phyloP scores from a whole-genome alignment of 179 eudicot species.

The Sideroxylon spinosum region DNA sequence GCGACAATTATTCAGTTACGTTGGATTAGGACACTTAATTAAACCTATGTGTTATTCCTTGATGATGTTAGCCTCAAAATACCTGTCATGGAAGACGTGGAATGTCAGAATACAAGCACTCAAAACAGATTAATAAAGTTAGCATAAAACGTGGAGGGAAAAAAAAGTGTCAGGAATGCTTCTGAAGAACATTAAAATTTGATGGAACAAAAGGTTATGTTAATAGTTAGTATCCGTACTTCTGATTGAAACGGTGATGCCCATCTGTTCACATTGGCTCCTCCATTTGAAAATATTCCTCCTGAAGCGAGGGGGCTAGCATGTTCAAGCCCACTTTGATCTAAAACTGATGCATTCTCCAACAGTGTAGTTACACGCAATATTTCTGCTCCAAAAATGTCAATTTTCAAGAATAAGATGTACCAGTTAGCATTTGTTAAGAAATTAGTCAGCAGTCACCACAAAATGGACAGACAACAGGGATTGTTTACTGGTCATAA shows the following conservation, averaged over 20 bases:
- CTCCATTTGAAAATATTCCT: slow-evolving; percentile 89
- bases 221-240: slow-evolving; percentile 99
- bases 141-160: slow-evolving; percentile 31
- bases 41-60: slow-evolving; percentile 29
- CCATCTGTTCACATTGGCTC: slow-evolving; percentile 98
- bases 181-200: slow-evolving; percentile 55
- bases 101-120: slow-evolving; percentile 37
- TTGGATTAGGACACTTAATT: slow-evolving; percentile 27
- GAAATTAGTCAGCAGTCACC: slow-evolving; percentile 63
- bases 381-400: slow-evolving; percentile 96
- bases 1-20: slow-evolving; percentile 7
- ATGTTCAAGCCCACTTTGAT: slow-evolving; percentile 97
- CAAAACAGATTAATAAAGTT: slow-evolving; percentile 38
- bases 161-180: slow-evolving; percentile 42
- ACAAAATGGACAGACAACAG: slow-evolving; percentile 47
- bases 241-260: slow-evolving; percentile 94
- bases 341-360: slow-evolving; percentile 99
- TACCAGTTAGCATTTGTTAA: slow-evolving; percentile 88
- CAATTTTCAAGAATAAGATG: slow-evolving; percentile 95
- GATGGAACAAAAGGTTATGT: slow-evolving; percentile 72
- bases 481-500: slow-evolving; percentile 31
- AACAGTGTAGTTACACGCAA: slow-evolving; percentile 96
- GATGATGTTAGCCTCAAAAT: slow-evolving; percentile 61
- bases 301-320: slow-evolving; percentile 97
- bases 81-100: slow-evolving; percentile 50